These are phyloP conservation scores for Fusarium sp. DNA, from an alignment of 2,329 filamentous ascomycete species.

Conservation along the genomic window DNA sequence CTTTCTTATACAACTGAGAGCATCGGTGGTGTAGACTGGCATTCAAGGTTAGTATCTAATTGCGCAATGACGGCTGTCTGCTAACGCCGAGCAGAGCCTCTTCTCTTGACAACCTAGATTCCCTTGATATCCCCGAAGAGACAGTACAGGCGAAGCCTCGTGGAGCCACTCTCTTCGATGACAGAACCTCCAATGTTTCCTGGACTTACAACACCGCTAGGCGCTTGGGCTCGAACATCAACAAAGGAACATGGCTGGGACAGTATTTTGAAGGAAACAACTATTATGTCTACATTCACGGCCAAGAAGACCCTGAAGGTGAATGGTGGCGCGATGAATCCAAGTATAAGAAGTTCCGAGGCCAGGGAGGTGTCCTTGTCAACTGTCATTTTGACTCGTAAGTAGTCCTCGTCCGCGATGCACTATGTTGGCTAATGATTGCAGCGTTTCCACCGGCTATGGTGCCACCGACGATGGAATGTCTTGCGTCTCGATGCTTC, in stretches of 20 bases:
- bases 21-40: constrained; percentile 48
- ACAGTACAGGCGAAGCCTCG: constrained; percentile 23
- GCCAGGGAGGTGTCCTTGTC: constrained; percentile 83
- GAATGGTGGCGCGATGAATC: constrained; percentile 74
- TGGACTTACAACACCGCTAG: constrained; percentile 53
- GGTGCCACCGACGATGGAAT: constrained; percentile 96
- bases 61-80: background rate
- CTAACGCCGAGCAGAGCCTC: constrained; percentile 22
- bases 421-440: constrained; percentile 14
- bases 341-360: constrained; percentile 59
- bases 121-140: background rate
- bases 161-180: constrained; percentile 78
- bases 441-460: constrained; percentile 86
- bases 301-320: constrained; percentile 76
- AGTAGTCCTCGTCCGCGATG: constrained; percentile 36
- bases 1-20: constrained; percentile 59
- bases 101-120: background rate
- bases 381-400: constrained; percentile 92
- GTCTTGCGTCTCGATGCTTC: constrained; percentile 85
- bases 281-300: constrained; percentile 90
- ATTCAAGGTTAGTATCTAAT: constrained; percentile 37
- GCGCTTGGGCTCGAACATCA: constrained; percentile 32
- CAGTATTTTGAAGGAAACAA: constrained; percentile 95
- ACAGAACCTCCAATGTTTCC: constrained; percentile 82
- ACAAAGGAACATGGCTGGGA: constrained; percentile 51